A percentile compares a stretch with the other conserved stretches of the same genome.
phyloP scores from a whole-genome alignment of 228 moss, liverwort and hornwort species.

The Sphagnum fallax region DNA sequence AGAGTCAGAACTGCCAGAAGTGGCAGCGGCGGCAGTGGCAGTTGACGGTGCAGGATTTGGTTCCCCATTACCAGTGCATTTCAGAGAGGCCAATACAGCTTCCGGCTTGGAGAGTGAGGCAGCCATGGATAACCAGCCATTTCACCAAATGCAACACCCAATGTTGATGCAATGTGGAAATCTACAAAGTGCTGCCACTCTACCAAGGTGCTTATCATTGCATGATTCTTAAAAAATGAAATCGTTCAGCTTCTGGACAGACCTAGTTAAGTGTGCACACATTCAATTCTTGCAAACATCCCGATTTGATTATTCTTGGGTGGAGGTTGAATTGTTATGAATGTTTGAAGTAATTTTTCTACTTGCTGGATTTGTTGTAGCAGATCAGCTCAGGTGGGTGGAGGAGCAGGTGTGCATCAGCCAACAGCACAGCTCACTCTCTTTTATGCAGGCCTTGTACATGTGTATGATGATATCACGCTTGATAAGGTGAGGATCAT shows the following conservation, averaged over 20 bases:
- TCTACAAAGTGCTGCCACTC: background rate
- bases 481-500: slow-evolving; percentile 31
- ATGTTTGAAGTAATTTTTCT: background rate
- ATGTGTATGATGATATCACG: slow-evolving; percentile 44
- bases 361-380: slow-evolving; percentile 1
- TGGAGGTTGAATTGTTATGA: too few species aligned
- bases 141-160: slow-evolving; percentile 9
- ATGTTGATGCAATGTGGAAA: background rate
- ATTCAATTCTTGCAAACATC: background rate
- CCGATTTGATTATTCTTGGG: background rate
- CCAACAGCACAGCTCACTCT: slow-evolving; percentile 37
- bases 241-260: background rate
- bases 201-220: background rate
- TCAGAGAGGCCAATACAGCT: background rate
- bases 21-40: background rate
- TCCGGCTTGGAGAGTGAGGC: slow-evolving; percentile 11
- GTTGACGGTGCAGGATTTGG: slow-evolving; percentile 6
- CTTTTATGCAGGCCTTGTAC: slow-evolving; percentile 45
- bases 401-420: slow-evolving; percentile 9
- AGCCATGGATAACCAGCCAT: slow-evolving; percentile 12
- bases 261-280: background rate
- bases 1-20: slow-evolving; percentile 9
- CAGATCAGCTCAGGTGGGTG: slow-evolving; percentile 16
- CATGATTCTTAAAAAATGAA: background rate
- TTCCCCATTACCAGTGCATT: slow-evolving; percentile 11